phyloP scores from a whole-genome alignment of 1,284 basidiomycete species.

The Puccinia horiana region DNA sequence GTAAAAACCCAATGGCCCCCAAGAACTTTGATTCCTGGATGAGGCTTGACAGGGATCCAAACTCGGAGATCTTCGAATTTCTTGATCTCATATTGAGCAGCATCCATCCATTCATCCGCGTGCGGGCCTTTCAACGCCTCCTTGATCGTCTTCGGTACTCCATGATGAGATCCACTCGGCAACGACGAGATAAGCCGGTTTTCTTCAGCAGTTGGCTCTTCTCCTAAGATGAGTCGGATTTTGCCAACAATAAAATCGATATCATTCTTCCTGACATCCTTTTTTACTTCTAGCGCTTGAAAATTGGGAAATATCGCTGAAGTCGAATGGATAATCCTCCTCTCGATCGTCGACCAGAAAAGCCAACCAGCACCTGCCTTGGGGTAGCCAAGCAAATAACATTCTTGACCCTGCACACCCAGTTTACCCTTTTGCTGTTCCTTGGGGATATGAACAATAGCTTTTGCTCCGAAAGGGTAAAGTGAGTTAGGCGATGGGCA shows the following conservation, averaged over 20 bases:
- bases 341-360: neutral
- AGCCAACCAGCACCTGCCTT: slow-evolving; percentile 1
- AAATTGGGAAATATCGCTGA: slow-evolving; percentile 12
- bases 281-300: neutral
- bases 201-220: slow-evolving; percentile 9
- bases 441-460: neutral
- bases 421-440: neutral
- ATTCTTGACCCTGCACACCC: neutral
- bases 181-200: neutral
- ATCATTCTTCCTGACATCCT: neutral
- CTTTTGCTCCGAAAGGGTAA: neutral
- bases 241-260: neutral
- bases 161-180: neutral
- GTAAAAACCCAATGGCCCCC: neutral
- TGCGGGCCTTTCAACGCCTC: neutral
- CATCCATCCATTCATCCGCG: neutral
- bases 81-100: neutral
- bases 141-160: neutral
- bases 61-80: neutral
- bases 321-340: neutral
- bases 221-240: neutral
- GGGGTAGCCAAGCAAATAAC: neutral
- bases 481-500: neutral
- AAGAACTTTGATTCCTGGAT: neutral
- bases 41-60: neutral